A percentile compares a stretch with the other conserved stretches of the same genome.
Evolutionary conservation across 495 filamentous ascomycete species (phyloP).

Genomic region (Aspergillus ellipticus): DNA sequence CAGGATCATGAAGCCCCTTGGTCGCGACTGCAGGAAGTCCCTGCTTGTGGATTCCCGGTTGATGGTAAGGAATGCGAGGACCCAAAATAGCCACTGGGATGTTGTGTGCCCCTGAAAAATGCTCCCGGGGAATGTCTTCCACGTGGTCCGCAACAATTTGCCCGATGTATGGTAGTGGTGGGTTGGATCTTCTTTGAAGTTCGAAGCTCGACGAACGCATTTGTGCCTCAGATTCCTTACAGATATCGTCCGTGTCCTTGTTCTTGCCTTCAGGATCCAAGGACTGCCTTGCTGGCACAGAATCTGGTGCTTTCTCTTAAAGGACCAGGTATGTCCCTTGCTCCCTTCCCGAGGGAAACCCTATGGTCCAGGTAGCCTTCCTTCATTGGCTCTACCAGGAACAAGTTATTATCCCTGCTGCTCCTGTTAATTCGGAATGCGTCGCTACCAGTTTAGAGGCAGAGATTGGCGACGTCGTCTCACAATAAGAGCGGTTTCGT

Average conservation of each 20-base stretch:
- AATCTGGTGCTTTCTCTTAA: neutral
- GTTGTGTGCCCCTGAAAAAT: neutral
- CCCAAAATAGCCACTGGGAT: neutral
- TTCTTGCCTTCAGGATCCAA: neutral
- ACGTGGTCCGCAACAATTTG: slow-evolving; percentile 5
- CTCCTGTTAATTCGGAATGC: neutral
- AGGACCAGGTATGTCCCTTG: neutral
- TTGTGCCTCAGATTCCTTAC: neutral
- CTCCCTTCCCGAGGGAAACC: neutral
- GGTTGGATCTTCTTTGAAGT: no score
- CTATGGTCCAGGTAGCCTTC: neutral
- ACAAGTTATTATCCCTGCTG: neutral
- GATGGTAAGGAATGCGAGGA: neutral
- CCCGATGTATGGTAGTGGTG: neutral
- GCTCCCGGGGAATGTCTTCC: neutral
- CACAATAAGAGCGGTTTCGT: neutral
- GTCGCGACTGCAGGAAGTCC: neutral
- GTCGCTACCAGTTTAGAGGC: neutral
- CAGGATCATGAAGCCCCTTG: neutral
- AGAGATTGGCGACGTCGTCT: neutral
- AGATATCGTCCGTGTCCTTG: no score
- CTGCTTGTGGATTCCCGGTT: neutral
- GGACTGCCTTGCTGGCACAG: neutral
- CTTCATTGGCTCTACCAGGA: no score
- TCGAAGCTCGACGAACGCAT: neutral